phyloP scores from a whole-genome alignment of 139 green algal species.

The Chloropicon primus region DNA sequence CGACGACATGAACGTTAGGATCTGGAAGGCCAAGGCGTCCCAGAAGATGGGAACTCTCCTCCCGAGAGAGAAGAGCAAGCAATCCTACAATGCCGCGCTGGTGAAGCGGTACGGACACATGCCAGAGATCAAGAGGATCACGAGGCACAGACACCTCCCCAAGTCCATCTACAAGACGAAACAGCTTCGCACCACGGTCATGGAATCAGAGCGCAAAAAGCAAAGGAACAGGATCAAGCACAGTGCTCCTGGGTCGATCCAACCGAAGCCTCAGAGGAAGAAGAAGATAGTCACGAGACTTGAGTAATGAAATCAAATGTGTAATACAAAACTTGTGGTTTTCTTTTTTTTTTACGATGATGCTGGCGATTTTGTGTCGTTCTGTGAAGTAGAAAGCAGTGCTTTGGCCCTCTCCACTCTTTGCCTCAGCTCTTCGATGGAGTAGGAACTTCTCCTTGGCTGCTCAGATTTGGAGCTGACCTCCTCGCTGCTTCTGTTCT shows the following conservation, averaged over 20 bases:
- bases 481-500: neutral
- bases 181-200: slow-evolving; percentile 49
- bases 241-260: slow-evolving; percentile 53
- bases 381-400: too few species aligned
- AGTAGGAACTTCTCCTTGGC: neutral
- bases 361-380: too few species aligned
- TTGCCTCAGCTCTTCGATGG: neutral
- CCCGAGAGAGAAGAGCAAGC: slow-evolving; percentile 69
- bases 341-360: too few species aligned
- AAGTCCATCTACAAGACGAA: slow-evolving; percentile 71
- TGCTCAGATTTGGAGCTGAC: neutral
- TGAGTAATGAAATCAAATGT: neutral
- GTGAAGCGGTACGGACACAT: slow-evolving; percentile 89
- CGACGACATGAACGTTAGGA: slow-evolving; percentile 79
- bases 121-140: slow-evolving; percentile 79
- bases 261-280: slow-evolving; percentile 68
- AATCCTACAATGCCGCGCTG: slow-evolving; percentile 70
- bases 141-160: slow-evolving; percentile 72
- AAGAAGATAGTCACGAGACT: slow-evolving; percentile 27
- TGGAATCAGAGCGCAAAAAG: slow-evolving; percentile 60
- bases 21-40: slow-evolving; percentile 81
- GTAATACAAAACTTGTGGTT: too few species aligned
- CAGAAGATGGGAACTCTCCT: slow-evolving; percentile 76
- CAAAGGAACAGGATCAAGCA: slow-evolving; percentile 56
- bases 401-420: neutral